Conservation (phyloP, 306 rosid genomes). For the Fagus sylvatica region DNA sequence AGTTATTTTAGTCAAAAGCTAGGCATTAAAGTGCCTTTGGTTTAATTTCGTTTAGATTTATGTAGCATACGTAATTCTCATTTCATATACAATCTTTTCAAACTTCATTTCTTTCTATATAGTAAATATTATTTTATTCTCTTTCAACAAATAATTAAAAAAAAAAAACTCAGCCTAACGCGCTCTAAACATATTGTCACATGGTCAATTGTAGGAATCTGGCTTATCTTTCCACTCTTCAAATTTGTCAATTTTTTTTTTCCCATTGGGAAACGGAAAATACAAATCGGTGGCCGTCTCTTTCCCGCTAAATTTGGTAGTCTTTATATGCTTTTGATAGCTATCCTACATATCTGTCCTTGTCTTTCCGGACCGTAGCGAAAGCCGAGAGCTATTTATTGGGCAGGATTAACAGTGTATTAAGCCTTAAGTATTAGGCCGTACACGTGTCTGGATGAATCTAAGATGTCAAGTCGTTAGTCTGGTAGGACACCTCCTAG, state of each 20-base stretch:
- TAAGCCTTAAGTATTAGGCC: not conserved
- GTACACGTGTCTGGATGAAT: conserved; percentile 18
- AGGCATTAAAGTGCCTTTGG: no score
- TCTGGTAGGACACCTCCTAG: not conserved
- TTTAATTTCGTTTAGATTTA: no score
- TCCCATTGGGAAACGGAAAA: not conserved
- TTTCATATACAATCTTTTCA: no score
- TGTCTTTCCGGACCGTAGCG: not conserved
- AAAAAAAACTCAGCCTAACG: no score
- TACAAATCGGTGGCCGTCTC: not conserved
- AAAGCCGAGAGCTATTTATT: not conserved
- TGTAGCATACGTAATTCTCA: no score
- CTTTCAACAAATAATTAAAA: no score
- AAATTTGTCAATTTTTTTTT: not conserved
- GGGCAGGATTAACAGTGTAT: not conserved
- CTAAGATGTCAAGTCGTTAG: no score
- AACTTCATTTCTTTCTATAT: no score
- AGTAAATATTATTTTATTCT: no score
- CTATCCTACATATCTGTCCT: not conserved
- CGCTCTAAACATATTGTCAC: not conserved
- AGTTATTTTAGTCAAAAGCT: no score
- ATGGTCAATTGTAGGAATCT: not conserved
- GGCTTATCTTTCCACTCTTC: not conserved
- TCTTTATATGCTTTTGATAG: not conserved
- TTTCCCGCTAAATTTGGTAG: conserved; percentile 12